These are phyloP conservation scores for Candida maesae DNA, from an alignment of 805 yeast genomes.

Conservation along the genomic window DNA sequence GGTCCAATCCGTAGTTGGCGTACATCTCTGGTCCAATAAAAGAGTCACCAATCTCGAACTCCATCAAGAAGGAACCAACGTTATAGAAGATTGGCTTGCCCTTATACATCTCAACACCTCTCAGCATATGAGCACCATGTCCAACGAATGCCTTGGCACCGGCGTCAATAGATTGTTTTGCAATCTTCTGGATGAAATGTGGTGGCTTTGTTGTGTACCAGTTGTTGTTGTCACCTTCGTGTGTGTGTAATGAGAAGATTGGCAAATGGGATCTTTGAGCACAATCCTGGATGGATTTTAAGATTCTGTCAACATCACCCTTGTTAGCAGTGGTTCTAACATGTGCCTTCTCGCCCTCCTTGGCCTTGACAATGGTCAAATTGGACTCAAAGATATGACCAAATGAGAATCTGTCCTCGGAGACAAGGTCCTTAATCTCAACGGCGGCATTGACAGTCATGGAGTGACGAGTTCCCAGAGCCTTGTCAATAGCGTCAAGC, in stretches of 20 bases:
- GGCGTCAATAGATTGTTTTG: slow-evolving; percentile 25
- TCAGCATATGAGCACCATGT: slow-evolving; percentile 30
- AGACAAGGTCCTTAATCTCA: slow-evolving; percentile 26
- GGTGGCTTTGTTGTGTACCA: slow-evolving; percentile 31
- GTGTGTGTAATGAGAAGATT: slow-evolving; percentile 28
- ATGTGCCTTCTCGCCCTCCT: slow-evolving; percentile 26
- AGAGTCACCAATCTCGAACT: slow-evolving; percentile 27
- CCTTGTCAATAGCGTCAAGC: slow-evolving; percentile 26
- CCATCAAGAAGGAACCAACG: slow-evolving; percentile 28
- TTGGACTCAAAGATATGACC: slow-evolving; percentile 30
- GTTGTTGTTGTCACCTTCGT: slow-evolving; percentile 30
- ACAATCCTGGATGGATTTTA: slow-evolving; percentile 25
- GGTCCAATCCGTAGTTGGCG: slow-evolving; percentile 23
- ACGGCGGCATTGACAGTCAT: slow-evolving; percentile 28
- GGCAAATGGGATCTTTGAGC: slow-evolving; percentile 27
- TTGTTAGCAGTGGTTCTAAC: slow-evolving; percentile 24
- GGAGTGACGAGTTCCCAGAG: slow-evolving; percentile 28
- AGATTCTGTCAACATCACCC: slow-evolving; percentile 21
- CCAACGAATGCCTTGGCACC: slow-evolving; percentile 29
- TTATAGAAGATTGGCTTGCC: slow-evolving; percentile 29
- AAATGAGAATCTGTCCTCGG: slow-evolving; percentile 24
- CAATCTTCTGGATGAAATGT: slow-evolving; percentile 26
- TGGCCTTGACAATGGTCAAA: slow-evolving; percentile 21
- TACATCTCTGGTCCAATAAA: slow-evolving; percentile 28
- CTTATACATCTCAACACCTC: slow-evolving; percentile 29